phyloP scores from a whole-genome alignment of 495 filamentous ascomycete species.

The Coniosporium apollinis region DNA sequence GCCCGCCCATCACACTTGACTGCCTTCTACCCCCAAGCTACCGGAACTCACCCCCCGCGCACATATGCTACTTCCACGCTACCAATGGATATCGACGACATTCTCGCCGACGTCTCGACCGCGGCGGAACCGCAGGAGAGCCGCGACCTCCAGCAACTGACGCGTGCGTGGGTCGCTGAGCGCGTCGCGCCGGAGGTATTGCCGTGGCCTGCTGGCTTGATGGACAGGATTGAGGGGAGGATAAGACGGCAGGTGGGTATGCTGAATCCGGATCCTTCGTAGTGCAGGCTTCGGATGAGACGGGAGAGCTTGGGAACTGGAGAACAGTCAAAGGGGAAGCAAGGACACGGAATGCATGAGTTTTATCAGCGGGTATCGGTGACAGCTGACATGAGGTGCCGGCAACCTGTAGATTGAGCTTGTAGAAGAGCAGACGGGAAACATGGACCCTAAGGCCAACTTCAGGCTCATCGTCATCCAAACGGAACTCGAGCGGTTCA shows the following conservation, averaged over 20 bases:
- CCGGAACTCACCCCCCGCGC: too few species aligned
- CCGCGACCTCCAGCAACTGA: conserved; percentile 72
- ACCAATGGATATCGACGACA: conserved; percentile 85
- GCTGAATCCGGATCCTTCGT: background rate
- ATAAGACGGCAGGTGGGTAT: conserved; percentile 46
- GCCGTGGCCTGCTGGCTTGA: conserved; percentile 43
- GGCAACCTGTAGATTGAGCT: conserved; percentile 38
- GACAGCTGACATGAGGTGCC: too few species aligned
- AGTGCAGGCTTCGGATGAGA: background rate
- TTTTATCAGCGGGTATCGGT: conserved; percentile 57
- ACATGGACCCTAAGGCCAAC: conserved; percentile 73
- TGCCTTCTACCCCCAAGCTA: too few species aligned
- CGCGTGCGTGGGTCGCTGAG: conserved; percentile 85
- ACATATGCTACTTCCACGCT: too few species aligned
- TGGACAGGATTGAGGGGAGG: conserved; percentile 63
- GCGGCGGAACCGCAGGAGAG: conserved; percentile 40
- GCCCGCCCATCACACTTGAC: too few species aligned
- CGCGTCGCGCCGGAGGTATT: conserved; percentile 73
- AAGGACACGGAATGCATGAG: conserved; percentile 21
- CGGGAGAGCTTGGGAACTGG: background rate
- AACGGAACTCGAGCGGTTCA: conserved; percentile 86
- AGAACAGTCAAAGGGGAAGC: background rate
- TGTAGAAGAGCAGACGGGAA: conserved; percentile 34
- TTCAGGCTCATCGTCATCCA: conserved; percentile 89
- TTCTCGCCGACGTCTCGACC: conserved; percentile 63